Percentiles rank a stretch among this genome's conserved stretches.
phyloP scores from a whole-genome alignment of 495 filamentous ascomycete genomes.

The Daldinia loculata region DNA sequence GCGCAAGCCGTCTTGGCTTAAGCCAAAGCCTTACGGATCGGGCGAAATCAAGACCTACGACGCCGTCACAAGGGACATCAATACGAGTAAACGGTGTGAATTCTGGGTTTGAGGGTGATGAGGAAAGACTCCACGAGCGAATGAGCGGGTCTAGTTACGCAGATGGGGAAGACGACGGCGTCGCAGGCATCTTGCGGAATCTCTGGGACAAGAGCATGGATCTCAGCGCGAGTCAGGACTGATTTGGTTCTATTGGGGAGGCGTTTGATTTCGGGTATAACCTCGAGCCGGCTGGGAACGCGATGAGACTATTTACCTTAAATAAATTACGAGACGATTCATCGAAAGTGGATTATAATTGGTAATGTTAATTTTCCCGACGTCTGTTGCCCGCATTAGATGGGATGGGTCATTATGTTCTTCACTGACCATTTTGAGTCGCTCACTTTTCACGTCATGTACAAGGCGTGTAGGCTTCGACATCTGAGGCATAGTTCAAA shows the following conservation, averaged over 20 bases:
- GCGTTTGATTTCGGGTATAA: conserved; percentile 26
- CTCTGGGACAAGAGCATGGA: conserved; percentile 65
- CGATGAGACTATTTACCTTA: conserved; percentile 14
- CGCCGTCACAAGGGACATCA: conserved; percentile 44
- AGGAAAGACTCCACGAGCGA: conserved; percentile 47
- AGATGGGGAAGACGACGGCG: conserved; percentile 55
- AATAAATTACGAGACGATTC: conserved; percentile 12
- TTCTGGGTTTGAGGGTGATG: conserved; percentile 53
- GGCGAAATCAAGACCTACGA: conserved; percentile 43
- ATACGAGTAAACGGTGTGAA: conserved; percentile 44
- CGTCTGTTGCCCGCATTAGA: not conserved
- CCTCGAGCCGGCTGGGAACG: conserved; percentile 11
- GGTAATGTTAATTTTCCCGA: conserved; percentile 28
- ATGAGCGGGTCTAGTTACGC: conserved; percentile 55
- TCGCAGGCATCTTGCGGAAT: conserved; percentile 57
- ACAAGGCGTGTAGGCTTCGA: not conserved
- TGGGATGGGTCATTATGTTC: not conserved
- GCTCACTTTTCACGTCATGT: not conserved
- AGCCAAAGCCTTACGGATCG: conserved; percentile 52
- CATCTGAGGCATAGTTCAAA: not conserved
- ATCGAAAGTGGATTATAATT: conserved; percentile 32
- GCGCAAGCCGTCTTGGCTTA: conserved; percentile 46
- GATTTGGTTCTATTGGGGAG: conserved; percentile 25
- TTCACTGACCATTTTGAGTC: not conserved
- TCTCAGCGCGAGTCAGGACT: conserved; percentile 61